Evolutionary conservation across 371 early-diverging fungal species (phyloP).

Genomic region (Apophysomyces trapeziformis): DNA sequence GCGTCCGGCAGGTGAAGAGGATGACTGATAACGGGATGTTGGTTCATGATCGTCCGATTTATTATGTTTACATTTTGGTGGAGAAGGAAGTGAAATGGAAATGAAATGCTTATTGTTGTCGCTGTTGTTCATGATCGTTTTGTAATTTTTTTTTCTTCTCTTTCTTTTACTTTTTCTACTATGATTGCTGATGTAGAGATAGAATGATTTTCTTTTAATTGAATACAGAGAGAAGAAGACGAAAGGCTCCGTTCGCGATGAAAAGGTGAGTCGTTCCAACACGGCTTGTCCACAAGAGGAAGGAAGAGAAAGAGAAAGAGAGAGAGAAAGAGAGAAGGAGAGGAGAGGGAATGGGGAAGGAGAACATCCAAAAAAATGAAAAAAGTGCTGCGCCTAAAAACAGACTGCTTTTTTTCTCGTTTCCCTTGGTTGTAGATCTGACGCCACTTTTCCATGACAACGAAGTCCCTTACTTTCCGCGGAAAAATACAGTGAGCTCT

Average conservation of each 20-base stretch:
- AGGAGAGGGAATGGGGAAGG: neutral
- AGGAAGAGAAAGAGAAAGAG: neutral
- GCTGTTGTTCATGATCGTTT: conserved; percentile 7
- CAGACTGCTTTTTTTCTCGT: conserved; percentile 4
- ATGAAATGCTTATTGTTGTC: conserved; percentile 7
- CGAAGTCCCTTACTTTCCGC: neutral
- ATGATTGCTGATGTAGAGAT: neutral
- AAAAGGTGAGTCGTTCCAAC: neutral
- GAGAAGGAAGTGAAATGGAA: conserved; percentile 7
- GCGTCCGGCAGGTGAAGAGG: conserved; percentile 2
- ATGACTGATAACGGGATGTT: neutral
- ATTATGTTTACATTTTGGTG: conserved; percentile 9
- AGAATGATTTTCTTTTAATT: neutral
- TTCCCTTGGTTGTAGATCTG: neutral
- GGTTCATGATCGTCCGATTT: conserved; percentile 8
- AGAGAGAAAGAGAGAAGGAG: neutral
- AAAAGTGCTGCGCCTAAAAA: neutral
- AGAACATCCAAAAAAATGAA: neutral
- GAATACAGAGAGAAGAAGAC: neutral
- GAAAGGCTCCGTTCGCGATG: neutral
- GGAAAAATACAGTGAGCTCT: neutral
- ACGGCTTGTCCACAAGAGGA: neutral
- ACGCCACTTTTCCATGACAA: conserved; percentile 9
- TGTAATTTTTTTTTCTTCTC: neutral
- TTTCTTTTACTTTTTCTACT: neutral